phyloP scores from a whole-genome alignment of 2,329 filamentous ascomycete species.

The Davidsoniella neocaledoniae region DNA sequence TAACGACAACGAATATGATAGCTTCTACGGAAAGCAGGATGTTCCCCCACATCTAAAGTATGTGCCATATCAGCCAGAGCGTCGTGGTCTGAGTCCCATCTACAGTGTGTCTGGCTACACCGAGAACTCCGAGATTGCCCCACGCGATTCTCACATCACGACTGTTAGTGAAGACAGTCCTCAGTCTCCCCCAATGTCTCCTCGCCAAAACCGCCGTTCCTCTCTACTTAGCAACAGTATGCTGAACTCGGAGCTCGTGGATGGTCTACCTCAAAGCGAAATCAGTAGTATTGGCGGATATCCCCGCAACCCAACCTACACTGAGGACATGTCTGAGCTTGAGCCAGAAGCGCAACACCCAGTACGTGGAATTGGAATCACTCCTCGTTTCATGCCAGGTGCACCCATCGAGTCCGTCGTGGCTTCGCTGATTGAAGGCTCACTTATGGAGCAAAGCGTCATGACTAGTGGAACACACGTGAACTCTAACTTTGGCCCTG shows the following conservation, averaged over 20 bases:
- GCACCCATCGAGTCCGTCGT: constrained; percentile 74
- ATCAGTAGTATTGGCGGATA: constrained; percentile 23
- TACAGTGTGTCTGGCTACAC: constrained; percentile 83
- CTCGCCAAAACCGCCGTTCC: constrained; percentile 28
- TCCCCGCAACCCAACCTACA: constrained; percentile 33
- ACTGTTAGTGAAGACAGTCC: constrained; percentile 26
- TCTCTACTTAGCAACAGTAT: constrained; percentile 38
- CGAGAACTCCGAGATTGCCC: constrained; percentile 33
- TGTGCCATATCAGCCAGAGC: constrained; percentile 50
- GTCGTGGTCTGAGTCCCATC: constrained; percentile 68
- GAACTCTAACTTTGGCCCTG: constrained; percentile 2
- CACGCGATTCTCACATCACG: constrained; percentile 39
- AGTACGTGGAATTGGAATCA: constrained; percentile 53
- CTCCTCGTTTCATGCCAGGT: constrained; percentile 59
- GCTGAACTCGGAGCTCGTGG: constrained; percentile 26
- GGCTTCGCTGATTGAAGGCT: constrained; percentile 69
- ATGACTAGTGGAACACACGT: constrained; percentile 32
- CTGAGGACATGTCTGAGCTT: constrained; percentile 34
- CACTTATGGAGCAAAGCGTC: constrained; percentile 48
- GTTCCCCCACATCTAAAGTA: constrained; percentile 48
- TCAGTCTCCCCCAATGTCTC: constrained; percentile 45
- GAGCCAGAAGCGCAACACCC: constrained; percentile 51
- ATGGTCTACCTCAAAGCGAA: constrained; percentile 5
- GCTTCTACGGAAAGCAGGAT: constrained; percentile 42
- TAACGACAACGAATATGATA: constrained; percentile 15